Conservation (phyloP, 169 alveolate genomes). For the Plasmodium yoelii region DNA sequence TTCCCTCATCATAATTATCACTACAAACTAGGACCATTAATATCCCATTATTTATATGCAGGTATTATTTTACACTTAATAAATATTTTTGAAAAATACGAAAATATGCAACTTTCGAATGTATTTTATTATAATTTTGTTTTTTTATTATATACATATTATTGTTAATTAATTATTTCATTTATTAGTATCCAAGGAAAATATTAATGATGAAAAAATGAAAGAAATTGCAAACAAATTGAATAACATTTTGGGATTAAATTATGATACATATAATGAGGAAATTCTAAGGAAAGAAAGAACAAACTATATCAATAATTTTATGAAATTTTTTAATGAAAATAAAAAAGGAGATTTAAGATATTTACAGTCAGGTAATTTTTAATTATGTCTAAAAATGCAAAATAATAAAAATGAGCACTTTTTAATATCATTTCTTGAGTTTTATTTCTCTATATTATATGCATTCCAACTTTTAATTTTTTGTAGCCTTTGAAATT, state of each 20-base stretch:
- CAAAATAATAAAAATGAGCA: not conserved
- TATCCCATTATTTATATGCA: conserved; percentile 51
- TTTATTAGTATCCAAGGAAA: conserved; percentile 23
- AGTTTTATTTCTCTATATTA: not conserved
- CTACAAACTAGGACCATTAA: conserved; percentile 48
- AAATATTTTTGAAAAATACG: not conserved
- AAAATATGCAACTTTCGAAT: not conserved
- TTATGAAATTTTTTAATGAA: conserved; percentile 32
- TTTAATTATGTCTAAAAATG: not conserved
- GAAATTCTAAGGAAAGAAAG: conserved; percentile 25
- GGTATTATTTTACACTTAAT: conserved; percentile 6
- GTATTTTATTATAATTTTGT: no score
- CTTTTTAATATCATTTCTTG: not conserved
- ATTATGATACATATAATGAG: conserved; percentile 9
- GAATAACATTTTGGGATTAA: conserved; percentile 27
- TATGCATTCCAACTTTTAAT: not conserved
- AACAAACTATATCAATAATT: conserved; percentile 35
- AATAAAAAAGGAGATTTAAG: conserved; percentile 62
- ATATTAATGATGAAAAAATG: conserved; percentile 5
- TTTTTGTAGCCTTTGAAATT: conserved; percentile 56
- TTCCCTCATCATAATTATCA: conserved; percentile 65
- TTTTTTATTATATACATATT: no score
- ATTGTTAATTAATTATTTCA: no score
- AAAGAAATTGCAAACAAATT: conserved; percentile 37
- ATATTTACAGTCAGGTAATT: conserved; percentile 54